phyloP scores from a whole-genome alignment of 2,329 filamentous ascomycete species.

The Xylariales sp. region DNA sequence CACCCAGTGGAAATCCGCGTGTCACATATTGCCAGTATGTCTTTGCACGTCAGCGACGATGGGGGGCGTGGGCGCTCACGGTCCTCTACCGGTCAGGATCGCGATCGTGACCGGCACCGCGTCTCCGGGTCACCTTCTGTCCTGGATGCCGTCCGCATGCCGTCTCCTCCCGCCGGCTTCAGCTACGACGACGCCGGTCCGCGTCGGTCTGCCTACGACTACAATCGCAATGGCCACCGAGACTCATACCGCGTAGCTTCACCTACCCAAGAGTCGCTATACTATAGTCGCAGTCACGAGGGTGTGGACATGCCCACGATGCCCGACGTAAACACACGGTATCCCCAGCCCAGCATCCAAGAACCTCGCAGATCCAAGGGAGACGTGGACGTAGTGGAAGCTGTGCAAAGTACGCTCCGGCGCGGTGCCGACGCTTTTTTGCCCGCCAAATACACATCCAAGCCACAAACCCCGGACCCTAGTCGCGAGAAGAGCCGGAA shows the following conservation, averaged over 20 bases:
- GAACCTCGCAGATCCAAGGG: conserved; percentile 42
- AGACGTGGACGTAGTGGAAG: conserved; percentile 46
- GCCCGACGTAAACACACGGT: conserved; percentile 33
- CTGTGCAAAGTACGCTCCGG: conserved; percentile 42
- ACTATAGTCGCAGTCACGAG: conserved; percentile 43
- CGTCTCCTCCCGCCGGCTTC: conserved; percentile 55
- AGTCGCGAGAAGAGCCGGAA: conserved; percentile 52
- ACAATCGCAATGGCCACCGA: conserved; percentile 51
- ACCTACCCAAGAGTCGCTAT: conserved; percentile 47
- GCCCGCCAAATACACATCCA: conserved; percentile 48
- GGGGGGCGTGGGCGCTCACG: conserved; percentile 60
- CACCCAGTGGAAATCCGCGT: conserved; percentile 4
- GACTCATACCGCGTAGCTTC: conserved; percentile 51
- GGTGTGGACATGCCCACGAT: conserved; percentile 39
- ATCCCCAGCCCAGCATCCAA: conserved; percentile 25
- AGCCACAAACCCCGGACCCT: conserved; percentile 47
- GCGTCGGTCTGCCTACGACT: conserved; percentile 49
- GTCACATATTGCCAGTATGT: conserved; percentile 55
- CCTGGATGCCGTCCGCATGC: conserved; percentile 57
- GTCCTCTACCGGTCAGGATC: conserved; percentile 52
- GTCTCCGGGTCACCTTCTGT: conserved; percentile 47
- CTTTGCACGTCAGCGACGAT: conserved; percentile 61
- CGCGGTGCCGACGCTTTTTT: conserved; percentile 50
- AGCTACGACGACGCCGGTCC: conserved; percentile 54
- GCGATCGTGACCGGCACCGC: conserved; percentile 48